Evolutionary conservation across 306 rosid species (phyloP), one percentile per base, ranked within the genome.

Genomic region (Lithocarpus polystachyus): DNA sequence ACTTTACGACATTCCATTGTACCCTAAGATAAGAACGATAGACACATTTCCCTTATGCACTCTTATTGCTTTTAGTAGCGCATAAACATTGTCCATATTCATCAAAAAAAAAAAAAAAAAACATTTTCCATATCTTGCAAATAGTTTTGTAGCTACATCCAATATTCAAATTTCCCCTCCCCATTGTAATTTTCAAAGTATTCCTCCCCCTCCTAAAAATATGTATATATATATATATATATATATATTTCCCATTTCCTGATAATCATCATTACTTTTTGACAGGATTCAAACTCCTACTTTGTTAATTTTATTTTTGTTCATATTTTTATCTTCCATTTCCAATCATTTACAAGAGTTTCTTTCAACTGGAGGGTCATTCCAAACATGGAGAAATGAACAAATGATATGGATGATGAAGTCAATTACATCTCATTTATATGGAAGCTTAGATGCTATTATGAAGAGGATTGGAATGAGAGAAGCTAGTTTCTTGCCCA

Each of bases 381-480:
- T 84, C 24, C 80, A 29, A 13, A 74, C 81, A 15, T 83, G 88
- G 85, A 64, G 82, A 55, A 77, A 79, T 56, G 97, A 91, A 61
- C 91, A 88, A 10, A 81, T 94, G 64, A 73, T 85, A 7, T 92
- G 94, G 97, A 88, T 92, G 92, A 89, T 89, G 5, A 82, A 56
- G 62, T 78, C 88, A 64, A 60, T 84, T 15, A 88, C 92, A n/a
- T 75, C 86, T 23, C 55, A 84, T 45, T 77, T 84, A 8, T 87
- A 84, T 79, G 94, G 97, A 71, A 76, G 87, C 52, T 68, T 92
- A 78, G 92, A 87, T 77, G 90, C 88, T 73, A 6, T 89, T 31
- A 75, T 89, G 77, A 88, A 90, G 86, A 87, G 75, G 76, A 23
- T 88, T 56, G 90, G 90, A 12, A 4, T 81, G 43, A 88, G 88